Evolutionary conservation across 2,329 filamentous ascomycete species (phyloP).

Genomic region (Pseudogymnoascus sp.): DNA sequence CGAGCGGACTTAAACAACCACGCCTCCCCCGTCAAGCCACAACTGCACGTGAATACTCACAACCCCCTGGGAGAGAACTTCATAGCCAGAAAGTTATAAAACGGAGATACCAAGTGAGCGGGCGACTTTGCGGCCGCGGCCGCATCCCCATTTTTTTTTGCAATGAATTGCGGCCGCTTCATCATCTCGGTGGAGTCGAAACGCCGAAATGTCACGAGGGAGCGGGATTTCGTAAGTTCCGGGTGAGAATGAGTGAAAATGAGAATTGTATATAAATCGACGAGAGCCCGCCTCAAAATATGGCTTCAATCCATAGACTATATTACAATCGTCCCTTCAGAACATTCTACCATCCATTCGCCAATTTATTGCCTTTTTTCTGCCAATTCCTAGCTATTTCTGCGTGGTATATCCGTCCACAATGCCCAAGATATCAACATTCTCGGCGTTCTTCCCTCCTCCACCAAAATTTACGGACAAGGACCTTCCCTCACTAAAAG

Average conservation of each 20-base stretch:
- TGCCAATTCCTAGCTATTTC: background rate
- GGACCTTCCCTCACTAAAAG: slow-evolving; percentile 32
- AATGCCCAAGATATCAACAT: background rate
- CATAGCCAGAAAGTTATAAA: background rate
- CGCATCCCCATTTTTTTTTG: background rate
- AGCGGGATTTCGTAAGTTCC: slow-evolving; percentile 1
- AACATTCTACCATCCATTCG: background rate
- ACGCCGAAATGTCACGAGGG: background rate
- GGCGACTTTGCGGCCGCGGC: background rate
- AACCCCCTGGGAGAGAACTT: background rate
- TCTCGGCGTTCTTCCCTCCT: slow-evolving; percentile 27
- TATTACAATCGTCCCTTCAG: background rate
- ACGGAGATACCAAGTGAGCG: background rate
- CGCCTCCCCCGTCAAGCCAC: background rate
- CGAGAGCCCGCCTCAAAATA: background rate
- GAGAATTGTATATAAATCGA: slow-evolving; percentile 4
- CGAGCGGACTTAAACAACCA: background rate
- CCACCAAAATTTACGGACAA: slow-evolving; percentile 35
- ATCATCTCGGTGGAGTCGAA: background rate
- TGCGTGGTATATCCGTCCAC: background rate
- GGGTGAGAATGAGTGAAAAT: background rate
- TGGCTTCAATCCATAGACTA: background rate
- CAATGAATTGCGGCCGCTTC: background rate
- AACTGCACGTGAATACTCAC: background rate
- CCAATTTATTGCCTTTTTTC: background rate